Evolutionary conservation across 805 yeast genomes (phyloP), one percentile per base, ranked within the genome.

Genomic region (Lipomyces orientalis): DNA sequence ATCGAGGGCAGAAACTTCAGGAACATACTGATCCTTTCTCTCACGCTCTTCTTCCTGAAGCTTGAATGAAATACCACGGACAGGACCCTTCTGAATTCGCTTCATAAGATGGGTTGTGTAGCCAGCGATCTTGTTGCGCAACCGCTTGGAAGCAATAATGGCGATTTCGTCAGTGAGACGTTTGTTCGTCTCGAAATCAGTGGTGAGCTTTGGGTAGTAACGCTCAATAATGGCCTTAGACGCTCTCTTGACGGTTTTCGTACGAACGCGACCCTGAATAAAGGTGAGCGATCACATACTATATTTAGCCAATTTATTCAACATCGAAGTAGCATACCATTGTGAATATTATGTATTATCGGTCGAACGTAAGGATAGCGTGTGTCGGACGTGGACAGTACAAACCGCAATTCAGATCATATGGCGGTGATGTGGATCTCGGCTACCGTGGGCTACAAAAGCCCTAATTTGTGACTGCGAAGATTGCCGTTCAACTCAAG

Each of bases 41-140:
- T 95, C 99, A 90, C 99, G 94, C 90, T 95, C 99, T 88, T 95
- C 99, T 88, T 95, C 99, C 89, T 95, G 99, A 82, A 95, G 91
- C 86, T 96, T 96, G 97, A 95, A 95, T 79, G 99, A 95, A 79
- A 95, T 96, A 87, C 99, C 99, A 90, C 98, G 93, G 80, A 95
- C 99, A 88, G 99, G 99, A 83, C 99, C 99, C 89, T 94, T 95
- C 87, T 96, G 98, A 82, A 95, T 95, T 88, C 99, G 93, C 89
- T 92, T 95, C 99, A 95, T 96, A 85, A 95, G 90, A 86, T 95
- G 99, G 81, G 99, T 95, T 85, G 99, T 95, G 97, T 94, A 95
- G 84, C 99, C 99, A 83, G 99, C 99, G 81, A 95, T 96, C 92
- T 95, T 95, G 95, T 95, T 95, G 89, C 99, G 95, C 85, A 95